Percentiles rank a stretch among this genome's conserved stretches.
Evolutionary conservation across 2,329 filamentous ascomycete species (phyloP).

Genomic region (Pestalotiopsis sp.): DNA sequence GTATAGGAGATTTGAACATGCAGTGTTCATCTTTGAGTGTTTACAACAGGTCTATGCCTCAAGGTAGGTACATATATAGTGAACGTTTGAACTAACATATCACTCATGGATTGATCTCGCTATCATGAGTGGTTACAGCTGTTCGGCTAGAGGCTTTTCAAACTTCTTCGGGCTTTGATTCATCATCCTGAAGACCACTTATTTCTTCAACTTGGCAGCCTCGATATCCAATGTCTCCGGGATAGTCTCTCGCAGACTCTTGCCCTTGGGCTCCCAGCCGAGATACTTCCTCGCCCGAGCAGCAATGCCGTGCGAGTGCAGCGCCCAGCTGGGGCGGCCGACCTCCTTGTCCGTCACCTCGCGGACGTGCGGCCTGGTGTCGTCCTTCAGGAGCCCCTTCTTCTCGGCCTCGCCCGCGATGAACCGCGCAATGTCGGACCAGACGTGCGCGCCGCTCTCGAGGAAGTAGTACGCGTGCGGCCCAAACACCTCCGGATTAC

Average conservation of each 20-base stretch:
- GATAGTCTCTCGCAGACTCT: conserved; percentile 40
- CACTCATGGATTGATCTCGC: too few relatives aligned
- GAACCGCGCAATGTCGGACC: conserved; percentile 60
- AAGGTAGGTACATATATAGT: too few relatives aligned
- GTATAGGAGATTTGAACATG: too few relatives aligned
- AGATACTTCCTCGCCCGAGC: conserved; percentile 47
- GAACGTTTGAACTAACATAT: too few relatives aligned
- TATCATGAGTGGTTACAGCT: too few relatives aligned
- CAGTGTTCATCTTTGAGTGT: too few relatives aligned
- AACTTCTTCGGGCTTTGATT: too few relatives aligned
- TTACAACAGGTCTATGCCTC: too few relatives aligned
- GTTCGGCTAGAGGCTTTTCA: too few relatives aligned
- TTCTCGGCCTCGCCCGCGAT: conserved; percentile 60
- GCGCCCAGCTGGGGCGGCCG: conserved; percentile 33
- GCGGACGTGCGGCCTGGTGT: conserved; percentile 31
- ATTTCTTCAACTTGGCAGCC: conserved; percentile 27
- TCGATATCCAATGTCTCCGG: conserved; percentile 38
- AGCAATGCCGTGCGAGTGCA: conserved; percentile 47
- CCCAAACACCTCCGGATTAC: conserved; percentile 66
- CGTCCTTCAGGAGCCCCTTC: conserved; percentile 46
- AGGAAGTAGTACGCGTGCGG: conserved; percentile 67
- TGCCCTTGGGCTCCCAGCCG: conserved; percentile 44
- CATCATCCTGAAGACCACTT: too few relatives aligned
- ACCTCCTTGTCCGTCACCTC: conserved; percentile 23
- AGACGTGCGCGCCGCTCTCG: conserved; percentile 63